A percentile compares a stretch with the other conserved stretches of the same genome.
Evolutionary conservation across 345 rosid genomes (phyloP).

Genomic region (Luvunga scandens): DNA sequence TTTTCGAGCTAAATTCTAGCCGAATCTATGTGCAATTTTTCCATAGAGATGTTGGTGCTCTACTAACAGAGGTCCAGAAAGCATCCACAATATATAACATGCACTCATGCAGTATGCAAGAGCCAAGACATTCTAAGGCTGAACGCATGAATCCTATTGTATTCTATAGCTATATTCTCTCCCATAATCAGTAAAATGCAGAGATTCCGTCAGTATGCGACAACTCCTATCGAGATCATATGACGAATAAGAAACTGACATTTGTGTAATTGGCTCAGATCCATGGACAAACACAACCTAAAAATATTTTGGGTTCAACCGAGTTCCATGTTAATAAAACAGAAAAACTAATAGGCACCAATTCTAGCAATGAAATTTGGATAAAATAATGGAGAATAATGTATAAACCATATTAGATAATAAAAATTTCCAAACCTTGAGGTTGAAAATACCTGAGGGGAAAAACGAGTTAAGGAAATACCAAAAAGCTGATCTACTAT

Average conservation of each 20-base stretch:
- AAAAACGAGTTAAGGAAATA: conserved; percentile 53
- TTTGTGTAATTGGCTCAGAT: background rate
- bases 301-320: background rate
- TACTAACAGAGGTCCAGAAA: background rate
- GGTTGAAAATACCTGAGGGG: conserved; percentile 53
- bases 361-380: background rate
- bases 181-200: background rate
- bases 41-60: background rate
- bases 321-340: background rate
- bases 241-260: background rate
- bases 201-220: background rate
- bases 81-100: background rate
- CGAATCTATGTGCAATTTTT: background rate
- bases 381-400: background rate
- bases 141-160: background rate
- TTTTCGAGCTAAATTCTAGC: background rate
- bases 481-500: conserved; percentile 65
- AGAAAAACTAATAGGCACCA: background rate
- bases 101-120: background rate
- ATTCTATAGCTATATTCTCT: background rate
- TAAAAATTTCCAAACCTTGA: background rate
- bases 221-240: background rate
- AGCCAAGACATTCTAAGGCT: background rate
- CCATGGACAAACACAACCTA: background rate
- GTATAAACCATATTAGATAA: background rate